Percentiles rank a stretch among this genome's conserved stretches.
These are phyloP conservation scores for Raphanus sativus DNA, from an alignment of 345 rosid genomes.

Conservation along the genomic window DNA sequence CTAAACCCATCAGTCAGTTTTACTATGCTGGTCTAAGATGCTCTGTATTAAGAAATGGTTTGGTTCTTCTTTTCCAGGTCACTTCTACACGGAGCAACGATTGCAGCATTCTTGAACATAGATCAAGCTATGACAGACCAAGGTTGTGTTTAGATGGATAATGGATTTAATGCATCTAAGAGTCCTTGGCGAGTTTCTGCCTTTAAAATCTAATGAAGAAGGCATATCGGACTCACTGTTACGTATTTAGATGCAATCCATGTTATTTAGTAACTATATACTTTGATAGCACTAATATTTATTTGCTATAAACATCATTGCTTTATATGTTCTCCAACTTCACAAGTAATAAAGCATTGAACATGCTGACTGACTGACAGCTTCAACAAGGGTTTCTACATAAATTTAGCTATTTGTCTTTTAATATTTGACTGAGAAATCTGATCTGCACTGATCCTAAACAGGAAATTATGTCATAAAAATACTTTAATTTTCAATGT, in stretches of 20 bases:
- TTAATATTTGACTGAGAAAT: neutral
- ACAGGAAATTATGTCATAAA: neutral
- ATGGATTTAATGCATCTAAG: neutral
- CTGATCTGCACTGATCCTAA: conserved; percentile 16
- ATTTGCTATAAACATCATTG: neutral
- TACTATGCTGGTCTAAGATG: neutral
- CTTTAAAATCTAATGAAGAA: conserved; percentile 7
- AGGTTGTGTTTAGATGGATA: conserved; percentile 75
- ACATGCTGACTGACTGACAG: neutral
- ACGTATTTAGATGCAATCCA: conserved; percentile 21
- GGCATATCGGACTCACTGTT: conserved; percentile 18
- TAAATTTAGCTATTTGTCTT: neutral
- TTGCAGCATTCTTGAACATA: conserved; percentile 83
- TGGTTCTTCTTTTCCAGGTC: conserved; percentile 47
- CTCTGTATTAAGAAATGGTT: conserved; percentile 4
- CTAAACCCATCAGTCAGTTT: neutral
- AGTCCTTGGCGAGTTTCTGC: neutral
- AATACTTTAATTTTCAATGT: too few species aligned
- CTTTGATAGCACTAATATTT: conserved; percentile 4
- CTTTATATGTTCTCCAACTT: neutral
- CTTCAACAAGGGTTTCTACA: neutral
- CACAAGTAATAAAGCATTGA: neutral
- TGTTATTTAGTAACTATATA: conserved; percentile 25
- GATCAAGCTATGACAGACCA: conserved; percentile 99
- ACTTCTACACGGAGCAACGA: conserved; percentile 80